A percentile compares a stretch with the other conserved stretches of the same genome.
Evolutionary conservation across 2,329 filamentous ascomycete genomes (phyloP).

Genomic region (Penicillium nordicum): DNA sequence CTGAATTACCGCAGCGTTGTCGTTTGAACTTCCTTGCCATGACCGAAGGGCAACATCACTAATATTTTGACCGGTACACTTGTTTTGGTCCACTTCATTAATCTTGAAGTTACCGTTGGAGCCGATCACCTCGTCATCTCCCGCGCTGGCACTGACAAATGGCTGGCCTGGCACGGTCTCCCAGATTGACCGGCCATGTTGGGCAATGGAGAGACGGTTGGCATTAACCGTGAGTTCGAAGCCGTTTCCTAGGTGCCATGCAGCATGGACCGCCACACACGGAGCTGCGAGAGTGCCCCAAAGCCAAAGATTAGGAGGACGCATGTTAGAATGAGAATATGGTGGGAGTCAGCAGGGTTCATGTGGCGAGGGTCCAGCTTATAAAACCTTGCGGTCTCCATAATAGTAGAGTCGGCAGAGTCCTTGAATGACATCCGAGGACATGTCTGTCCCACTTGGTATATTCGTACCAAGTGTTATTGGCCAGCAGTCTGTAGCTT

Average conservation of each 20-base stretch:
- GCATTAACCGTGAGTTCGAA: conserved; percentile 12
- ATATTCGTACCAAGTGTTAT: background rate
- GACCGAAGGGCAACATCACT: conserved; percentile 4
- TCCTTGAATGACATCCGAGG: background rate
- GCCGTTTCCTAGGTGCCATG: conserved; percentile 17
- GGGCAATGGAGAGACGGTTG: conserved; percentile 14
- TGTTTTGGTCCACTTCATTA: conserved; percentile 18
- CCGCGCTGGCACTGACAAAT: conserved; percentile 23
- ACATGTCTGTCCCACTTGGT: background rate
- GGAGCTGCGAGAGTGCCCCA: conserved; percentile 15
- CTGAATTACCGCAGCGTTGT: conserved; percentile 14
- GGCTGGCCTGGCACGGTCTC: conserved; percentile 13
- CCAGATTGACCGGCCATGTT: conserved; percentile 11
- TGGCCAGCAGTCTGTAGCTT: too few species aligned
- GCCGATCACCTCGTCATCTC: conserved; percentile 16
- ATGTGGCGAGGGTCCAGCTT: background rate
- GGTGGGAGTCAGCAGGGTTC: background rate
- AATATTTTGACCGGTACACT: conserved; percentile 19
- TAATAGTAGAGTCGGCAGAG: background rate
- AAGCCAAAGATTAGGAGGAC: conserved; percentile 10
- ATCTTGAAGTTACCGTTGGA: conserved; percentile 27
- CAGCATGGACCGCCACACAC: conserved; percentile 8
- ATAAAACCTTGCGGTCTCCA: background rate
- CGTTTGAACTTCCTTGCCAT: conserved; percentile 12
- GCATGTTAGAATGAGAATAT: conserved; percentile 8